phyloP scores from a whole-genome alignment of 371 early-diverging fungal species.

The Choanephora cucurbitarum region DNA sequence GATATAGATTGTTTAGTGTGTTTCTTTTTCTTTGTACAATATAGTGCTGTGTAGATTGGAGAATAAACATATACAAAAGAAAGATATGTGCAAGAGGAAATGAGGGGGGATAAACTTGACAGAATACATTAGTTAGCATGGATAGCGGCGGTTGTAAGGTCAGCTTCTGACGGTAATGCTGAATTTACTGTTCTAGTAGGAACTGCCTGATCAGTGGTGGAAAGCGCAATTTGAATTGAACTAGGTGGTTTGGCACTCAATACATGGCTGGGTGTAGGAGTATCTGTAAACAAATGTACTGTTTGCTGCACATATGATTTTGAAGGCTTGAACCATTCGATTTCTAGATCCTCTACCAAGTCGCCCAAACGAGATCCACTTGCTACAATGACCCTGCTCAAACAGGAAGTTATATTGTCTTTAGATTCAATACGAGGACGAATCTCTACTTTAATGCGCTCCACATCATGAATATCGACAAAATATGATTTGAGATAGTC shows the following conservation, averaged over 20 bases:
- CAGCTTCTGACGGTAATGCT: background rate
- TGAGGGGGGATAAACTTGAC: no score
- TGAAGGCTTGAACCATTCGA: constrained; percentile 45
- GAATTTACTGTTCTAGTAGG: background rate
- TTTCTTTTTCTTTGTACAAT: no score
- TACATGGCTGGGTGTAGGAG: constrained; percentile 35
- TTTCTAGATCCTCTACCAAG: constrained; percentile 40
- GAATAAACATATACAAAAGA: no score
- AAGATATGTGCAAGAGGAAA: no score
- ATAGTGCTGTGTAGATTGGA: no score
- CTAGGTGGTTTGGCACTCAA: constrained; percentile 41
- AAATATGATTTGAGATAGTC: constrained; percentile 42
- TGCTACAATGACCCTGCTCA: constrained; percentile 29
- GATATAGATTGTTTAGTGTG: no score
- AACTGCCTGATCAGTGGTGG: background rate
- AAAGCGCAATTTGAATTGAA: constrained; percentile 13
- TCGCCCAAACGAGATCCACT: constrained; percentile 36
- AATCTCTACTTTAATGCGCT: constrained; percentile 45
- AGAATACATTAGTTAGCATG: background rate
- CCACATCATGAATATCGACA: constrained; percentile 38
- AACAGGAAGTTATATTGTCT: constrained; percentile 32
- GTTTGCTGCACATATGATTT: constrained; percentile 39
- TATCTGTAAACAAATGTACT: constrained; percentile 39
- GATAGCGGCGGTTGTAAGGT: background rate
- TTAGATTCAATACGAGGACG: constrained; percentile 43